Evolutionary conservation across 2,329 filamentous ascomycete species (phyloP).

Genomic region (Aureobasidium sp.): DNA sequence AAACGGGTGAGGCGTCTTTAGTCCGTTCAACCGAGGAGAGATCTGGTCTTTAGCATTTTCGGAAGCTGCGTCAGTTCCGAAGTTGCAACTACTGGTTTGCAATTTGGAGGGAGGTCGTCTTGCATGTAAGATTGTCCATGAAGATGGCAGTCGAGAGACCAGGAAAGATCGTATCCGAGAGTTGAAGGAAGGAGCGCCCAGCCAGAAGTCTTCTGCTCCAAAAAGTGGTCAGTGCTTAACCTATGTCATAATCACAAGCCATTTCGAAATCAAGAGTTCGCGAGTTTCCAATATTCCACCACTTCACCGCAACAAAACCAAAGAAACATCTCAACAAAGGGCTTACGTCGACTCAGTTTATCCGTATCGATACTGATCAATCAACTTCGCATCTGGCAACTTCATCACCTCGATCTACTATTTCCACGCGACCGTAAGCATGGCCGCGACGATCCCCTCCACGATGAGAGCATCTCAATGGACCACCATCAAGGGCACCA

Average conservation of each 20-base stretch:
- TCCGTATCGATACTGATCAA: background rate
- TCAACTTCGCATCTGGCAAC: background rate
- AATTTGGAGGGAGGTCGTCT: too few species aligned
- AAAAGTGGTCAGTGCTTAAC: background rate
- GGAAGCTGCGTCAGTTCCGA: background rate
- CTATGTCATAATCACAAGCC: background rate
- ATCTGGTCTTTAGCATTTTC: background rate
- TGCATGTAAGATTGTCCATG: too few species aligned
- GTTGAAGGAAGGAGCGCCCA: too few species aligned
- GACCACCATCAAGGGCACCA: slow-evolving; percentile 19
- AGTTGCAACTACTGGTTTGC: background rate
- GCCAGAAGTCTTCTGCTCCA: too few species aligned
- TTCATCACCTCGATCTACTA: background rate
- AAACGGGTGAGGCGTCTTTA: background rate
- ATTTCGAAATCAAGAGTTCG: background rate
- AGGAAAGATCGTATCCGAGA: background rate
- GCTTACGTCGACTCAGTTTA: background rate
- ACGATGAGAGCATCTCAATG: slow-evolving; percentile 25
- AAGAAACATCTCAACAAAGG: background rate
- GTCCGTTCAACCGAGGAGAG: background rate
- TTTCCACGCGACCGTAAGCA: background rate
- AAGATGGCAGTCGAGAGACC: background rate
- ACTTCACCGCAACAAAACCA: background rate
- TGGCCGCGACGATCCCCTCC: slow-evolving; percentile 16
- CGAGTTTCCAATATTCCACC: background rate